A percentile compares a stretch with the other conserved stretches of the same genome.
phyloP scores from a whole-genome alignment of 208 protist species.

The Porcisia deanei region DNA sequence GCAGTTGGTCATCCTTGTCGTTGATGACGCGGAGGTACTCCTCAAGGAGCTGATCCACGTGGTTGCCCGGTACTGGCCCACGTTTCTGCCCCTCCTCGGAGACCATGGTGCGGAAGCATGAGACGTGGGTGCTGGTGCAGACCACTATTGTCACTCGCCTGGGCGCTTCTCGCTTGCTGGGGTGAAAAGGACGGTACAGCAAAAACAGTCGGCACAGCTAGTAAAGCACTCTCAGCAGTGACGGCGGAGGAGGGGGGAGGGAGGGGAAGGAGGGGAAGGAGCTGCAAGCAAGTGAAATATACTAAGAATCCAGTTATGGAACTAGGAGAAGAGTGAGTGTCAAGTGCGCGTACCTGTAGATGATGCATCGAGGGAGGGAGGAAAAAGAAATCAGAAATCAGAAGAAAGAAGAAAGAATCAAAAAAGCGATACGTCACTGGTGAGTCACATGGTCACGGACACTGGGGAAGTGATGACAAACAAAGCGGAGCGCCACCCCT shows the following conservation, averaged over 20 bases:
- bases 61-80: conserved; percentile 4
- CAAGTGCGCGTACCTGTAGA: not conserved
- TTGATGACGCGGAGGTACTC: conserved; percentile 90
- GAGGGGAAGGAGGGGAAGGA: not conserved
- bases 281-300: not conserved
- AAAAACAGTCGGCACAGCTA: not conserved
- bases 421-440: not conserved
- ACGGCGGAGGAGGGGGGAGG: not conserved
- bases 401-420: too few relatives aligned
- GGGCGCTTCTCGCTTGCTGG: not conserved
- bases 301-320: not conserved
- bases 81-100: conserved; percentile 11
- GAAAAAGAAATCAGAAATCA: not conserved
- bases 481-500: not conserved
- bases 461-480: not conserved
- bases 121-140: not conserved
- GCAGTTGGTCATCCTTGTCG: conserved; percentile 81
- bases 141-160: not conserved
- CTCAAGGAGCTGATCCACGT: conserved; percentile 77
- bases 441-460: not conserved
- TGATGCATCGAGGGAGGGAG: not conserved
- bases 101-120: conserved; percentile 10
- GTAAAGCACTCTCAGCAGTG: not conserved
- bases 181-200: too few relatives aligned
- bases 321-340: not conserved